Base-by-base conservation (phyloP, 2,329 filamentous ascomycete species). In the Xylaria polymorpha region DNA sequence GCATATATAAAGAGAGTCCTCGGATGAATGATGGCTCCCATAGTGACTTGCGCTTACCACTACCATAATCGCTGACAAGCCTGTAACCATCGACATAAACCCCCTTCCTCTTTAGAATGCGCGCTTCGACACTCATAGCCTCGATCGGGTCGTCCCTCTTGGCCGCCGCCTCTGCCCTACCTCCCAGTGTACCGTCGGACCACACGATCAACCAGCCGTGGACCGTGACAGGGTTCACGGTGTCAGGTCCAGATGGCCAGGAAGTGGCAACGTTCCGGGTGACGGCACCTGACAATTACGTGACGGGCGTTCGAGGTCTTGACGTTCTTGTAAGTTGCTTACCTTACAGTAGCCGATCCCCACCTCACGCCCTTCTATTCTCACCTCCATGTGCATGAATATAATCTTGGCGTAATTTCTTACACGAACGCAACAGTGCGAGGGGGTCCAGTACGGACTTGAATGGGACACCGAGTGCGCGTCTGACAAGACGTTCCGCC, bases 211-310 rank as follows among this genome's bases (percentile, higher is more conserved):
- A 68, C 57, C 32, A 65, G 20, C 66, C 66, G 37, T 68, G 66
- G 66, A 68, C 66, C 48, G 66, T 68, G 61, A 57, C 66, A 32
- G 48, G 15, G 9, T 68, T 9, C 43, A 68, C 61, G n/a, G 61
- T 12, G 8, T 65, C 66, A 44, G 66, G 66, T 29, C 62, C 66
- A 50, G 56, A 61, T 61, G 66, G 66, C 14, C 56, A 65, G 44
- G 61, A 68, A 58, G 20, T 39, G 22, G 66, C 66, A 43, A 65
- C 56, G 50, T 68, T 65, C 61, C 61, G 66, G 8, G 61, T 68
- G 56, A 68, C 66, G 44, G 66, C 66, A 15, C 66, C 66, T 18
- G 41, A 61, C 37, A 65, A 68, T 62, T 68, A 68, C 43, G 66
- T 68, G 41, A 65, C 61, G 22, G 66, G 66, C 22, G 66, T 68